These are phyloP conservation scores for Clavariopsis aquatica DNA, from an alignment of 495 filamentous ascomycete genomes.

Conservation along the genomic window DNA sequence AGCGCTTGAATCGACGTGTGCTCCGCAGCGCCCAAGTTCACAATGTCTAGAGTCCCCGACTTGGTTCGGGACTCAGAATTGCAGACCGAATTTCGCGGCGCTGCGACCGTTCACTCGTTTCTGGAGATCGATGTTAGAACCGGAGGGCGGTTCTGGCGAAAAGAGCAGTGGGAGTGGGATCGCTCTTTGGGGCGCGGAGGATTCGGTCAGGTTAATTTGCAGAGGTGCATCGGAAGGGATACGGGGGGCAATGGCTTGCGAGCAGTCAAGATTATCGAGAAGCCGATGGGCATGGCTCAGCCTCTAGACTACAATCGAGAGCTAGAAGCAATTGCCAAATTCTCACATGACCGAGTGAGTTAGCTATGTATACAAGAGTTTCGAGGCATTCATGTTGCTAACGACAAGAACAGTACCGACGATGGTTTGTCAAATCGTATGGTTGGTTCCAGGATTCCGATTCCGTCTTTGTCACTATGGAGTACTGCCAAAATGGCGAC, in stretches of 20 bases:
- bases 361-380: background rate
- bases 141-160: conserved; percentile 15
- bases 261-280: conserved; percentile 34
- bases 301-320: conserved; percentile 29
- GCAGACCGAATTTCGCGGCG: conserved; percentile 35
- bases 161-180: conserved; percentile 21
- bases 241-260: background rate
- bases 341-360: conserved; percentile 33
- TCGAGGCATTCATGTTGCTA: background rate
- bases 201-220: conserved; percentile 31
- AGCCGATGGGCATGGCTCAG: conserved; percentile 1
- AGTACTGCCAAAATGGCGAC: conserved; percentile 45
- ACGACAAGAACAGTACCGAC: conserved; percentile 24
- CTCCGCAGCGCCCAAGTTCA: background rate
- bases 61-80: conserved; percentile 42
- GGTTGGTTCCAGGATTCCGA: conserved; percentile 31
- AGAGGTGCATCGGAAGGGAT: conserved; percentile 10
- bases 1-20: background rate
- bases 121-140: conserved; percentile 23
- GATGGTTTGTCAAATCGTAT: conserved; percentile 30
- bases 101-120: conserved; percentile 37
- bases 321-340: conserved; percentile 39
- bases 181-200: conserved; percentile 19
- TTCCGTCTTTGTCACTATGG: conserved; percentile 25
- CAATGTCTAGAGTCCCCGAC: conserved; percentile 19